phyloP scores from a whole-genome alignment of 257 asterid genomes.

The Solanum etuberosum region DNA sequence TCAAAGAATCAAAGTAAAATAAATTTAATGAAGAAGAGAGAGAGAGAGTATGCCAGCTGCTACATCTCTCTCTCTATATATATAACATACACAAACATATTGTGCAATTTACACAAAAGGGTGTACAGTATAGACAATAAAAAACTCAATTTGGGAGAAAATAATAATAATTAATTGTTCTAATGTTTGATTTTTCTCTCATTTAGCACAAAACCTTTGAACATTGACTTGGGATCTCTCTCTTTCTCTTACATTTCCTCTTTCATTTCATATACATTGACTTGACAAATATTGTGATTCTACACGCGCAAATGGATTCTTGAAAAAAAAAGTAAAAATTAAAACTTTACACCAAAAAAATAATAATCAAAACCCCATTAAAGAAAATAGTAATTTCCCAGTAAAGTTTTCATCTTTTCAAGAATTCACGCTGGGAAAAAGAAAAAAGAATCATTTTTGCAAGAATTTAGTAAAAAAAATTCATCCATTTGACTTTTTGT shows the following conservation, averaged over 20 bases:
- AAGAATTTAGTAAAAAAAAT: not conserved
- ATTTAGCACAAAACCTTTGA: constrained; percentile 50
- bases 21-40: not conserved
- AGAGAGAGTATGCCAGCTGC: not conserved
- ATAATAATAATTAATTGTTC: constrained; percentile 18
- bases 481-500: not conserved
- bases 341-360: not conserved
- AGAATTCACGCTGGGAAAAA: not conserved
- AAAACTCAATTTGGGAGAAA: not conserved
- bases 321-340: not conserved
- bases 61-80: not conserved
- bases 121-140: not conserved
- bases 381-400: not conserved
- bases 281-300: not conserved
- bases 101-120: not conserved
- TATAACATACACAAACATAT: not conserved
- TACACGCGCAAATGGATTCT: not conserved
- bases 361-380: not conserved
- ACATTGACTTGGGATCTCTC: constrained; percentile 63
- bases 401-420: not conserved
- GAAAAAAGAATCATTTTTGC: not conserved
- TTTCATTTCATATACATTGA: not conserved
- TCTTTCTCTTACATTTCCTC: not conserved
- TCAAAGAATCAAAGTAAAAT: not conserved
- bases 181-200: constrained; percentile 18